Evolutionary conservation across 83 land plant genomes (phyloP), one percentile per base, ranked within the genome.

Genomic region (Picea mariana): DNA sequence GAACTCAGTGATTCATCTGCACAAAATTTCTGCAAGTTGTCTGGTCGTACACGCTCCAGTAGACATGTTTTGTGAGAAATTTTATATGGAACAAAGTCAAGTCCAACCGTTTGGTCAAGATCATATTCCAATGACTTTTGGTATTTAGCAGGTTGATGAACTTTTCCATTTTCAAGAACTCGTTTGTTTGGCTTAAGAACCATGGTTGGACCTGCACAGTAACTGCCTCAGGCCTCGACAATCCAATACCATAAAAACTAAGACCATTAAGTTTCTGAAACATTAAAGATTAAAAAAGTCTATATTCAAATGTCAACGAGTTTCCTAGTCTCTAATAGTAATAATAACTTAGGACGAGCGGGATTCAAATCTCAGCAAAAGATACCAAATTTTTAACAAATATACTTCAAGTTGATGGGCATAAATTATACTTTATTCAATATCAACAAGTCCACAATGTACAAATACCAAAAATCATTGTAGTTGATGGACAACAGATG

Each of bases 201-300:
- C 77, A 73, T 73, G 58, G 13, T 73, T 21, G 47, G 26, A 9
- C 77, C 77, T 44, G 76, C 76, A 72, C 52, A 72, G 55, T 72
- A 72, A 42, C n/a, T 40, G 52, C 42, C 23, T 44, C 4, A 42
- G 5, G 16, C 24, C 21, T 72, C 76, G 44, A 72, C 58, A 72
- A 42, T 49, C 49, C 52, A 34, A 68, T 31, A 68, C 73, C 73
- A 68, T 34, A 68, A 16, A 65, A 9, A 27, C 42, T 31, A 67
- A 67, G 27, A 67, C 52, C 9, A 8, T 49, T 49, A 49, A 49
- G 52, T 1, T 8, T 49, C 49, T 38, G 18, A 68, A 34, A 34
- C 44, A 38, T 31, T 34, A 68, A 16, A 65, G 17, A 67, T 18
- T 31, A 67, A 67, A 27, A 67, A 67, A 4, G 34, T 15, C 8